Conservation (phyloP, 441 rosid genomes). For the Corymbia citriodora region DNA sequence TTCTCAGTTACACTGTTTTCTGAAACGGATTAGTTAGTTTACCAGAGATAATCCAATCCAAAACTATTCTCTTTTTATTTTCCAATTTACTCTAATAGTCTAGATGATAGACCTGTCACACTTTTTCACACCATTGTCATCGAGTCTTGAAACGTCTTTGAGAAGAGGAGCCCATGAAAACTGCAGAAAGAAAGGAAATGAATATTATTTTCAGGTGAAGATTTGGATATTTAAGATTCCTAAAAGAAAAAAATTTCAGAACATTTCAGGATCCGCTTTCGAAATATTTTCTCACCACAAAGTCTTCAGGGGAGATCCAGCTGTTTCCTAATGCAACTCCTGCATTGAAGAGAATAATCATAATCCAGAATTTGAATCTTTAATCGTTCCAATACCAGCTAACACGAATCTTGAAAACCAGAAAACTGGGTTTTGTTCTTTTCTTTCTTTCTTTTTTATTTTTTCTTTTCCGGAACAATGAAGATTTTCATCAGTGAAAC, state of each 20-base stretch:
- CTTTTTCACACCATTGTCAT: constrained; percentile 37
- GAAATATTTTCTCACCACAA: constrained; percentile 46
- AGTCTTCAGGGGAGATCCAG: constrained; percentile 97
- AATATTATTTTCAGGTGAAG: not conserved
- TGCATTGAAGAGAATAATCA: constrained; percentile 5
- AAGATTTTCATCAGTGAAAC: not conserved
- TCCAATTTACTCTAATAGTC: not conserved
- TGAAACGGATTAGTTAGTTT: not conserved
- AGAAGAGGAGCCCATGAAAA: constrained; percentile 91
- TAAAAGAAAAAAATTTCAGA: not conserved
- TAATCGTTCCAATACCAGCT: not conserved
- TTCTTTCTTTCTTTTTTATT: not conserved
- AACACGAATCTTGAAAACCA: not conserved
- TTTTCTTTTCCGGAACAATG: not conserved
- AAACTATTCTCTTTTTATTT: not conserved
- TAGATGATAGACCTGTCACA: constrained; percentile 46
- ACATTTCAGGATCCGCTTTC: not conserved
- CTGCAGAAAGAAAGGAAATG: constrained; percentile 14
- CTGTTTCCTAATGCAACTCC: constrained; percentile 84
- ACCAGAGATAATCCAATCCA: not conserved
- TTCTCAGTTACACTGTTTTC: constrained; percentile 47
- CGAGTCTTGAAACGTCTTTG: constrained; percentile 61
- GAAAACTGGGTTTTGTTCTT: not conserved
- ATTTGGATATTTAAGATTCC: not conserved
- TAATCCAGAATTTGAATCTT: not conserved